These are phyloP conservation scores for Tolypocladium pustulatum DNA, from an alignment of 2,329 filamentous ascomycete species.

Conservation along the genomic window DNA sequence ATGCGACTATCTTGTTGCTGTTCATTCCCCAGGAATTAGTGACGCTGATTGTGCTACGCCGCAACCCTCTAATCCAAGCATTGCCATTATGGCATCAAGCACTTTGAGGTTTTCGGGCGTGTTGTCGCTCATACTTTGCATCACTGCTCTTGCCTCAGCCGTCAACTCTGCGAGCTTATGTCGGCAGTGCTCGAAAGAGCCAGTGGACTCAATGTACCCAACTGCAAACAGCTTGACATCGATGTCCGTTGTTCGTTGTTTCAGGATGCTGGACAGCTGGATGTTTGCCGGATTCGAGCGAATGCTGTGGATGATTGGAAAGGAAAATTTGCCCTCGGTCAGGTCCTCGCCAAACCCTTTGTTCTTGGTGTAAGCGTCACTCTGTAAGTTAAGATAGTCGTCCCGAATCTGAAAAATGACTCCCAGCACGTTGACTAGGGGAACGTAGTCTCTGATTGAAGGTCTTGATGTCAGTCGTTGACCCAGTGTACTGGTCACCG, in stretches of 20 bases:
- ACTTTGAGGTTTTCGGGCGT: not conserved
- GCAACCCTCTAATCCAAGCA: not conserved
- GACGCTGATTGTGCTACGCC: not conserved
- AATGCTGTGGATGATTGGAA: constrained; percentile 6
- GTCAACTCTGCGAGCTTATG: not conserved
- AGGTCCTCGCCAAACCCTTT: constrained; percentile 6
- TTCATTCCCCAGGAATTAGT: not conserved
- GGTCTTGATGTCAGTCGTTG: not conserved
- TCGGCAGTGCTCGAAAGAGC: constrained; percentile 1
- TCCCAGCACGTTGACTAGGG: constrained; percentile 1
- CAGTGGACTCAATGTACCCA: constrained; percentile 1
- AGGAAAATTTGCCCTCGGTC: constrained; percentile 6
- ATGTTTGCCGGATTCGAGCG: not conserved
- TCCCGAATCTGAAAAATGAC: constrained; percentile 6
- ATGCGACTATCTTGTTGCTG: not conserved
- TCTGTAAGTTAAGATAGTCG: constrained; percentile 5
- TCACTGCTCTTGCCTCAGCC: not conserved
- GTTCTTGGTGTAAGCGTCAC: constrained; percentile 1
- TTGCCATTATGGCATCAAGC: not conserved
- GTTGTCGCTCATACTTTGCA: not conserved
- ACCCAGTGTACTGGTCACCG: not conserved
- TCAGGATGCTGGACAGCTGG: constrained; percentile 2
- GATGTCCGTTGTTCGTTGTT: constrained; percentile 1
- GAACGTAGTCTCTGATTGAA: constrained; percentile 16
- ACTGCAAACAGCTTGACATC: constrained; percentile 4